Evolutionary conservation across 228 moss, liverwort and hornwort genomes (phyloP), one percentile per base, ranked within the genome.

Genomic region (Sphagnum magellanicum): DNA sequence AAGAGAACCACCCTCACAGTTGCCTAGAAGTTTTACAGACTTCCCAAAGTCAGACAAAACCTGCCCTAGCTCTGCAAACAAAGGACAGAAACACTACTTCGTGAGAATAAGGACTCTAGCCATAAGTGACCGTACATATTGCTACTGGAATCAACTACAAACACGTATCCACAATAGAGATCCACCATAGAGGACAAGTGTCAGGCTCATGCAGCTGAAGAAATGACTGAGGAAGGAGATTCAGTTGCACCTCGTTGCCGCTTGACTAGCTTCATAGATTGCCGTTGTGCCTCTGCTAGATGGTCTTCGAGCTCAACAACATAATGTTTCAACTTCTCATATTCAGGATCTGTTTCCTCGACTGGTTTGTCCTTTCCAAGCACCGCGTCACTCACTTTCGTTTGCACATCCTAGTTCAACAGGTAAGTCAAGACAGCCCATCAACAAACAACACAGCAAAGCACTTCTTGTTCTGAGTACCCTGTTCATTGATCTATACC

Each of bases 381-480:
- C 65, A 98, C 98, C 71, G 78, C 92, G 84, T 98, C 98, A 79
- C 91, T 90, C 67, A 98, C 92, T 82, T 90, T 94, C 72, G 89
- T 73, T 75, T 94, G 92, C 49, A 90, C 92, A 81, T 98, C 98
- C 92, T 95, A 88, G 60, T 62, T 6, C 52, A 53, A 48, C 32
- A 32, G 32, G 32, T 32, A 32, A 32, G 32, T 32, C 32, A 32
- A 32, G 32, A 32, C 32, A 32, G 32, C 32, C 32, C 32, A 32
- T 32, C 32, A 32, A 32, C 32, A 32, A 32, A 32, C 32, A 32
- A 32, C 32, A 32, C 32, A 3, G 32, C 32, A 32, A 32, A 32
- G 32, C 32, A 32, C 32, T 1, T 32, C 32, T 32, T 32, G 32
- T 32, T 32, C 32, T 32, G 32, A 32, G 32, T 32, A 3, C 32